Conservation (phyloP, 202 grass and related monocot species). For the Eragrostis tef region DNA sequence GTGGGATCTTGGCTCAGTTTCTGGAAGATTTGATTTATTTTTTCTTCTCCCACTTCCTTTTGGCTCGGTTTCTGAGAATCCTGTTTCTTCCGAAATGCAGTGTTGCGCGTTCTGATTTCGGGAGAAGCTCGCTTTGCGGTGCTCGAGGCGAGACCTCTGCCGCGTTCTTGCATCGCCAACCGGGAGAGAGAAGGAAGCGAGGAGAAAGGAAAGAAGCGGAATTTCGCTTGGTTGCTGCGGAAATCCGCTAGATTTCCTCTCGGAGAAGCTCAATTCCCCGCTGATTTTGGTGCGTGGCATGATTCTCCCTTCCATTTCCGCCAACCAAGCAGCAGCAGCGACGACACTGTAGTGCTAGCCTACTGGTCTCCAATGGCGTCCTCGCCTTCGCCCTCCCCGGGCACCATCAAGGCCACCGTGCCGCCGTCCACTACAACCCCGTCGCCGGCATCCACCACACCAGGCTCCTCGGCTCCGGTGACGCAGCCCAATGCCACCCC, state of each 20-base stretch:
- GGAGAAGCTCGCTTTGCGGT: neutral
- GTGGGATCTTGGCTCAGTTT: conserved; percentile 56
- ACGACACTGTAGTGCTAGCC: neutral
- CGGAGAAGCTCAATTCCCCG: neutral
- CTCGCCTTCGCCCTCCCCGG: conserved; percentile 61
- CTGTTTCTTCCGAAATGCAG: conserved; percentile 25
- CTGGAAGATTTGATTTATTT: conserved; percentile 5
- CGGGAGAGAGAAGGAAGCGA: neutral
- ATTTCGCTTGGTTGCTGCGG: conserved; percentile 23
- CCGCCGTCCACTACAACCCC: conserved; percentile 30
- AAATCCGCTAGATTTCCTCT: conserved; percentile 37
- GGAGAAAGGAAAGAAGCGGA: neutral
- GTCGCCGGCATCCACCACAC: neutral
- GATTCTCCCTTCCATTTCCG: conserved; percentile 24
- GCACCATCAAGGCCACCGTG: conserved; percentile 22
- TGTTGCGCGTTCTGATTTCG: conserved; percentile 38
- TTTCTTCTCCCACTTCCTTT: neutral
- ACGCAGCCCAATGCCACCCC: conserved; percentile 62
- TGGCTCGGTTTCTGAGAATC: neutral
- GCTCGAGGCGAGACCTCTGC: conserved; percentile 32
- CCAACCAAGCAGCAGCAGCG: conserved; percentile 15
- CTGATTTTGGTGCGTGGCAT: conserved; percentile 28
- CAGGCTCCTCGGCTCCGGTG: conserved; percentile 29
- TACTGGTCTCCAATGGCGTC: conserved; percentile 58
- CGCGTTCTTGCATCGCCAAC: neutral